Evolutionary conservation across 75 land plant genomes (phyloP).

Genomic region (Cupressus sempervirens): DNA sequence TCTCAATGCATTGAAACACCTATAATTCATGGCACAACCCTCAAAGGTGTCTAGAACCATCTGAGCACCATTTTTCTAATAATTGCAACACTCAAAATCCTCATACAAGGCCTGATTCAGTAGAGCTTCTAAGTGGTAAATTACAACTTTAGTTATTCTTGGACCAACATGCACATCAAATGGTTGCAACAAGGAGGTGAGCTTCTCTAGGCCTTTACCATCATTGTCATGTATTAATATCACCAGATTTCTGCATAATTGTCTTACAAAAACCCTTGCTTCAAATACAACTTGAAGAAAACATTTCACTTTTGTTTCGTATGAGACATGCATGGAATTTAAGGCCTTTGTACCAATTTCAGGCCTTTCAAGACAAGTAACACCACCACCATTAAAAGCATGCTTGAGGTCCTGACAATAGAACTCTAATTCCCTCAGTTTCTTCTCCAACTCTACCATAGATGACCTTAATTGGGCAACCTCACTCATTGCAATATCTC

Average conservation of each 20-base stretch:
- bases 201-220: slow-evolving; percentile 30
- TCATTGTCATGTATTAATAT: slow-evolving; percentile 43
- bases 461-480: slow-evolving; percentile 47
- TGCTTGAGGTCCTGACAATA: slow-evolving; percentile 48
- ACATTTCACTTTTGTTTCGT: slow-evolving; percentile 18
- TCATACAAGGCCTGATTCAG: slow-evolving; percentile 60
- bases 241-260: slow-evolving; percentile 39
- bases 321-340: not conserved
- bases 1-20: slow-evolving; percentile 23
- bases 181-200: slow-evolving; percentile 45
- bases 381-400: slow-evolving; percentile 9
- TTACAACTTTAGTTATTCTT: slow-evolving; percentile 26
- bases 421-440: slow-evolving; percentile 41
- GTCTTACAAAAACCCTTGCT: slow-evolving; percentile 41
- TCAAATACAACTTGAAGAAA: slow-evolving; percentile 58
- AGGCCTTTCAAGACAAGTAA: not conserved
- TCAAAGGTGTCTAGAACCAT: slow-evolving; percentile 47
- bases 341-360: not conserved
- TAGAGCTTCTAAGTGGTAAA: slow-evolving; percentile 56
- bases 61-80: slow-evolving; percentile 27
- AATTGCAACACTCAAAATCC: slow-evolving; percentile 58
- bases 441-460: slow-evolving; percentile 48
- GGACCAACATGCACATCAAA: slow-evolving; percentile 35
- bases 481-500: slow-evolving; percentile 56
- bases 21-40: slow-evolving; percentile 42